A percentile compares a stretch with the other conserved stretches of the same genome.
phyloP scores from a whole-genome alignment of 2,329 filamentous ascomycete genomes.

The Beauveria bassiana region DNA sequence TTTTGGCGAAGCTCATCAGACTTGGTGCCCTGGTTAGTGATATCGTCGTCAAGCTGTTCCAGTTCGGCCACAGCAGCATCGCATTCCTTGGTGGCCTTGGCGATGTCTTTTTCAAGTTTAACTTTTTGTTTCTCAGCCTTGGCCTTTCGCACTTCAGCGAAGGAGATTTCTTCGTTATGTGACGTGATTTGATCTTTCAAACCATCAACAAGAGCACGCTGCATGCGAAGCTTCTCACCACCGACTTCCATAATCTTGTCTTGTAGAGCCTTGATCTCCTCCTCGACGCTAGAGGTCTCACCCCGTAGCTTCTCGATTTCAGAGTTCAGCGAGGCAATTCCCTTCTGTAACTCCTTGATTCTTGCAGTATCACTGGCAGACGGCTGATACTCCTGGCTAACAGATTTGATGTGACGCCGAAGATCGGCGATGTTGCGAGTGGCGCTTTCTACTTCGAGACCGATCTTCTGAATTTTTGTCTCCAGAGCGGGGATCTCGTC shows the following conservation, averaged over 20 bases:
- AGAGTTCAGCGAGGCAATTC: conserved; percentile 64
- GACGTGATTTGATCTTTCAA: conserved; percentile 79
- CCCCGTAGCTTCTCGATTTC: conserved; percentile 73
- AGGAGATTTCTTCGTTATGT: conserved; percentile 73
- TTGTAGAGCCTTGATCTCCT: conserved; percentile 86
- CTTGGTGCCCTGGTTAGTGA: conserved; percentile 66
- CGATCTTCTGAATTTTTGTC: conserved; percentile 84
- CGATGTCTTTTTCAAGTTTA: conserved; percentile 79
- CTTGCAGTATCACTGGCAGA: conserved; percentile 74
- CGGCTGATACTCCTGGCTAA: conserved; percentile 71
- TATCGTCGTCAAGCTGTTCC: conserved; percentile 70
- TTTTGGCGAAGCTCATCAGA: conserved; percentile 64
- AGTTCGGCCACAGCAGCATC: conserved; percentile 64
- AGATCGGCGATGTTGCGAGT: conserved; percentile 78
- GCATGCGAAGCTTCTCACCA: conserved; percentile 81
- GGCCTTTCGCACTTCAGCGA: conserved; percentile 76
- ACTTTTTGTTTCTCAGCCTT: conserved; percentile 89
- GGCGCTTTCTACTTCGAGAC: conserved; percentile 79
- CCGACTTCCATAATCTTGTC: conserved; percentile 98
- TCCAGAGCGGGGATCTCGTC: conserved; percentile 77
- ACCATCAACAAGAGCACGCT: conserved; percentile 84
- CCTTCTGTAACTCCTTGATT: conserved; percentile 65
- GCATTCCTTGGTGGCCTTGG: conserved; percentile 72
- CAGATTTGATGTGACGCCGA: conserved; percentile 76
- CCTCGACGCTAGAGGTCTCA: conserved; percentile 84